Percentiles rank a stretch among this genome's conserved stretches.
Evolutionary conservation across 73 alveolate genomes (phyloP).

Genomic region (Paramecium caudatum): DNA sequence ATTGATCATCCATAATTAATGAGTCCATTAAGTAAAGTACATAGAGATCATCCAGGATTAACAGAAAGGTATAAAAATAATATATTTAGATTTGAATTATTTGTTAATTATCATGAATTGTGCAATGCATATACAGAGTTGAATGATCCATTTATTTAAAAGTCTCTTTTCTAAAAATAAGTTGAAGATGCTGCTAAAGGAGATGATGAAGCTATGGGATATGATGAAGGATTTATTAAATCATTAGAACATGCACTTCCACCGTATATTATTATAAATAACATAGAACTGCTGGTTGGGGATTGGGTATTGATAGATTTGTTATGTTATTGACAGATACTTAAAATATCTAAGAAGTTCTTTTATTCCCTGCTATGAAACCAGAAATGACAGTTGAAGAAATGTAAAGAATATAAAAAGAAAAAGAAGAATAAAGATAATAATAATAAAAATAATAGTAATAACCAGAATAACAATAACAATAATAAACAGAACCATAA

Average conservation of each 20-base stretch:
- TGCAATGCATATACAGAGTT: conserved; percentile 98
- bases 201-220: conserved; percentile 96
- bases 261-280: conserved; percentile 76
- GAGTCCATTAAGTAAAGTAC: conserved; percentile 99
- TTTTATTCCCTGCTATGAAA: conserved; percentile 99
- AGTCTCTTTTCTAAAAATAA: conserved; percentile 90
- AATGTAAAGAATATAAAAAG: conserved; percentile 68
- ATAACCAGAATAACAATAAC: not conserved
- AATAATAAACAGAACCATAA: not conserved
- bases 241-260: conserved; percentile 98
- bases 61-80: conserved; percentile 87
- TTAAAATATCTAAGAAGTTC: conserved; percentile 94
- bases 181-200: conserved; percentile 93
- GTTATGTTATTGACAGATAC: conserved; percentile 96
- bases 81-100: conserved; percentile 90
- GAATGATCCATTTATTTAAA: conserved; percentile 96
- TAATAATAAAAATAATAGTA: conserved; percentile 32
- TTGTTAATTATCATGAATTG: conserved; percentile 94
- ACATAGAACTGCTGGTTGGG: conserved; percentile 97
- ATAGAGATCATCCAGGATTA: conserved; percentile 89
- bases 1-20: conserved; percentile 98
- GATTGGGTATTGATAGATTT: conserved; percentile 97
- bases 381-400: conserved; percentile 78
- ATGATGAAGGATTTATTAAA: conserved; percentile 94
- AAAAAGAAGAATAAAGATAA: conserved; percentile 67